phyloP scores from a whole-genome alignment of 2,329 filamentous ascomycete species.

The Neofusicoccum sp. region DNA sequence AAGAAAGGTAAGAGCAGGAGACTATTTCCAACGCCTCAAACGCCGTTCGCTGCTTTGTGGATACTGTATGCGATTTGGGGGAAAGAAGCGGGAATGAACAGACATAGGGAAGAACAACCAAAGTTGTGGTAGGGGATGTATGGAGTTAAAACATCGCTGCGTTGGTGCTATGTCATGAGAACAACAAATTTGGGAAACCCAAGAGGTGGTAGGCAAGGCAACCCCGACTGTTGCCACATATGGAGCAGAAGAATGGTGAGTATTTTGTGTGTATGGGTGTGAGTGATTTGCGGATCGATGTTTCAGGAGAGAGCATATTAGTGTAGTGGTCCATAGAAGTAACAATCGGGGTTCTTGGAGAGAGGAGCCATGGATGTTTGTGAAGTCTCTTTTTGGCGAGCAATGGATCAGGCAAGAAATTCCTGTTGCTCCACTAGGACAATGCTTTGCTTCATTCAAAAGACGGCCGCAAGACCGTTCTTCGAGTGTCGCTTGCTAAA shows the following conservation, averaged over 20 bases:
- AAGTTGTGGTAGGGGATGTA: constrained; percentile 6
- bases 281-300: background rate
- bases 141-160: constrained; percentile 14
- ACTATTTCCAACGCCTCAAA: constrained; percentile 14
- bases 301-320: background rate
- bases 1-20: constrained; percentile 10
- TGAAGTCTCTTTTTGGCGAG: background rate
- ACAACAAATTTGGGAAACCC: constrained; percentile 10
- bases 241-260: background rate
- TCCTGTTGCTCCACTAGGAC: background rate
- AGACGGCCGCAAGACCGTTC: constrained; percentile 86
- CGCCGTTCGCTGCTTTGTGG: constrained; percentile 13
- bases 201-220: background rate
- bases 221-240: constrained; percentile 1
- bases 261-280: no score
- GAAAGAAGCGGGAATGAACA: background rate
- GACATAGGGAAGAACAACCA: constrained; percentile 15
- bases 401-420: background rate
- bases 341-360: constrained; percentile 2
- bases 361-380: background rate
- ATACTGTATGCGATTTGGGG: constrained; percentile 12
- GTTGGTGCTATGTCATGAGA: constrained; percentile 14
- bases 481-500: constrained; percentile 95
- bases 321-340: background rate
- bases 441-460: constrained; percentile 50